Conservation (phyloP, 306 rosid genomes). For the Acacia acuminata region DNA sequence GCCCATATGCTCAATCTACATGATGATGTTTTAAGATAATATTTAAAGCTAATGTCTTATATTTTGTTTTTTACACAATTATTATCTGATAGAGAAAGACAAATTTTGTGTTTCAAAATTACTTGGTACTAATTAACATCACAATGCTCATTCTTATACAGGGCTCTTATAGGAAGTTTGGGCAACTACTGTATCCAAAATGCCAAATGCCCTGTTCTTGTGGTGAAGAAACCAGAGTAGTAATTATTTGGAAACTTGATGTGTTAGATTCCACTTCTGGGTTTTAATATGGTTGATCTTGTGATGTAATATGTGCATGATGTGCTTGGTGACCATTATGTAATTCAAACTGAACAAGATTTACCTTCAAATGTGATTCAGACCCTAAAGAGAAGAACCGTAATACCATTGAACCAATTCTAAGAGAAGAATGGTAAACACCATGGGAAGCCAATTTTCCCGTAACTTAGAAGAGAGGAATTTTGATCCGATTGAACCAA, state of each 20-base stretch:
- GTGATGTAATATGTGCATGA: not conserved
- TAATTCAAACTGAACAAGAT: not conserved
- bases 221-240: slow-evolving; percentile 48
- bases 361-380: not conserved
- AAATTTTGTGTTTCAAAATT: not conserved
- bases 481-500: too few species aligned
- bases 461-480: too few species aligned
- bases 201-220: slow-evolving; percentile 62
- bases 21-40: not conserved
- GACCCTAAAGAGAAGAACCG: too few species aligned
- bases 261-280: not conserved
- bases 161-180: slow-evolving; percentile 57
- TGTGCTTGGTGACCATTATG: not conserved
- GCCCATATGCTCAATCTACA: not conserved
- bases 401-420: too few species aligned
- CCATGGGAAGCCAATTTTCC: too few species aligned
- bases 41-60: not conserved
- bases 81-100: not conserved
- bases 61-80: not conserved
- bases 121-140: not conserved
- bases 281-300: not conserved
- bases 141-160: slow-evolving; percentile 11
- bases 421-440: too few species aligned
- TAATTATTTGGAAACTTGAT: not conserved
- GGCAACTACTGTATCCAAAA: slow-evolving; percentile 55